Percentiles rank a stretch among this genome's conserved stretches.
These are phyloP conservation scores for Urochloa ruziziensis DNA, from an alignment of 176 grass and related monocot genomes.

Conservation along the genomic window DNA sequence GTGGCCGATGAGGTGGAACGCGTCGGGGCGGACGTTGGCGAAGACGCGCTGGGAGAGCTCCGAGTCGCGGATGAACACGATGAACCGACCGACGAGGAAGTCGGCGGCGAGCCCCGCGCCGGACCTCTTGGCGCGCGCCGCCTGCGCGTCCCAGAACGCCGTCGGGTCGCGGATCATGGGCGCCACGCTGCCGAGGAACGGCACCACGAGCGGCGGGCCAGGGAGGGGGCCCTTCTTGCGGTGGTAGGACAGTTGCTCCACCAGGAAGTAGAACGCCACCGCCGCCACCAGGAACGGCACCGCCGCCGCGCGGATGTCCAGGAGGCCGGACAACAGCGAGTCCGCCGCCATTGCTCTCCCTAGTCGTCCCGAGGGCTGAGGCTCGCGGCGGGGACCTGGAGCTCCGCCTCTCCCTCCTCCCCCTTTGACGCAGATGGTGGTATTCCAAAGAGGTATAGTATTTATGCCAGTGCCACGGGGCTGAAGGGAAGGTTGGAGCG, in stretches of 20 bases:
- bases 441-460: not conserved
- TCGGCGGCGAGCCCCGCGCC: slow-evolving; percentile 62
- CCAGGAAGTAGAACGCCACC: slow-evolving; percentile 34
- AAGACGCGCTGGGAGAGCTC: slow-evolving; percentile 80
- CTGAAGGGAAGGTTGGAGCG: not conserved
- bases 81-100: slow-evolving; percentile 62
- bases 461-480: slow-evolving; percentile 13
- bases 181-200: slow-evolving; percentile 60
- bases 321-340: not conserved
- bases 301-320: slow-evolving; percentile 30
- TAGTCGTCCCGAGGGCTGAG: not conserved
- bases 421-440: slow-evolving; percentile 10
- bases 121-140: slow-evolving; percentile 46
- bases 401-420: not conserved
- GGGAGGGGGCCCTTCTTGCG: slow-evolving; percentile 68
- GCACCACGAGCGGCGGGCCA: slow-evolving; percentile 53
- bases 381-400: slow-evolving; percentile 13
- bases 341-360: slow-evolving; percentile 11
- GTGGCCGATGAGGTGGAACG: slow-evolving; percentile 82
- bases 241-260: slow-evolving; percentile 72
- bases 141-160: slow-evolving; percentile 58
- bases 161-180: slow-evolving; percentile 59
- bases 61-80: slow-evolving; percentile 69
- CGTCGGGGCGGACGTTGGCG: slow-evolving; percentile 79
- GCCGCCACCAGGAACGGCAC: slow-evolving; percentile 44